Conservation (phyloP, 371 early-diverging fungal genomes). For the Lichtheimia ramosa region DNA sequence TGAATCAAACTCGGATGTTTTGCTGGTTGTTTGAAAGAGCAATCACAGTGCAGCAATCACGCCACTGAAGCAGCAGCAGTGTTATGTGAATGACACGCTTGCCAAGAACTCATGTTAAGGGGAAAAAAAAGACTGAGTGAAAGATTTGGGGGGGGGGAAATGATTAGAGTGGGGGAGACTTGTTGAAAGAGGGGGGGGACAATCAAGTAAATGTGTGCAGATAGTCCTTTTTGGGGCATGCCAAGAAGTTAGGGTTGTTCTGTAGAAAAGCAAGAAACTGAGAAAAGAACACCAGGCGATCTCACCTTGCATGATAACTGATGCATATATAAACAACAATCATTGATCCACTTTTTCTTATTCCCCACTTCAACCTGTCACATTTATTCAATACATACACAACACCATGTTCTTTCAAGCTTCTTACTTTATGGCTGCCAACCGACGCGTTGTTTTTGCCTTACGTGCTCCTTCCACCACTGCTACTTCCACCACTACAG, state of each 20-base stretch:
- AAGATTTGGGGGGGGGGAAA: too few species aligned
- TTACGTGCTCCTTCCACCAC: neutral
- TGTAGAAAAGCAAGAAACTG: conserved; percentile 1
- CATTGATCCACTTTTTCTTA: neutral
- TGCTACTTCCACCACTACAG: conserved; percentile 1
- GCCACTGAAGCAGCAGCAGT: neutral
- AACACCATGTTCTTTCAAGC: conserved; percentile 8
- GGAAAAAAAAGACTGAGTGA: neutral
- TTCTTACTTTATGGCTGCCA: conserved; percentile 5
- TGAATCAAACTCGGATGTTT: too few species aligned
- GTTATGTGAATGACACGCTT: neutral
- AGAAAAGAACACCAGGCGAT: neutral
- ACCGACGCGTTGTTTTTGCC: neutral
- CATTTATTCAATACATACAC: neutral
- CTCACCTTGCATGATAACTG: neutral
- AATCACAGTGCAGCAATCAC: neutral
- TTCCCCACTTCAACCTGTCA: neutral
- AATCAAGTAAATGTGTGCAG: neutral
- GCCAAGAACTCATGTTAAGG: conserved; percentile 4
- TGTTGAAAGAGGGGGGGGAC: neutral
- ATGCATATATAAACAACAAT: neutral
- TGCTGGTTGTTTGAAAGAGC: too few species aligned
- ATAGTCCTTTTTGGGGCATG: neutral
- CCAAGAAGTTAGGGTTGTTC: conserved; percentile 9
- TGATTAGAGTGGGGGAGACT: neutral